Evolutionary conservation across 495 filamentous ascomycete species (phyloP).

Genomic region (Penicillium robsamsonii): DNA sequence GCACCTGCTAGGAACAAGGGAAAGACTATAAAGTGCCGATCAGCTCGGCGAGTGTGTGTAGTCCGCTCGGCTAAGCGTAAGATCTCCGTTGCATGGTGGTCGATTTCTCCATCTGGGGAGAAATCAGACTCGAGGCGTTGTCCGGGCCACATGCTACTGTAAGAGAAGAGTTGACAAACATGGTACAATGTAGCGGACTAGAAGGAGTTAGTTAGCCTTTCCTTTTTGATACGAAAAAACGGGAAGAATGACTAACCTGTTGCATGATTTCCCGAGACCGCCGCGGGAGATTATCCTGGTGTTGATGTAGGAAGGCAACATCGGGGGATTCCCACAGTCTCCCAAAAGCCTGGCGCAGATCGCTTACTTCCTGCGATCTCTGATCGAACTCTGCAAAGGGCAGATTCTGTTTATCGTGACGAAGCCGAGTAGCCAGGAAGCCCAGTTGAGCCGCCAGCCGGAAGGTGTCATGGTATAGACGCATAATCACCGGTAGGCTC

Average conservation of each 20-base stretch:
- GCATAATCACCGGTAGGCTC: slow-evolving; percentile 41
- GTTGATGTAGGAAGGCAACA: slow-evolving; percentile 33
- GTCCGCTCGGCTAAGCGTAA: slow-evolving; percentile 41
- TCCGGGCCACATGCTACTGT: slow-evolving; percentile 49
- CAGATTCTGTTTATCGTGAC: slow-evolving; percentile 24
- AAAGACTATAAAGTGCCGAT: slow-evolving; percentile 52
- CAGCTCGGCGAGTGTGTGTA: slow-evolving; percentile 28
- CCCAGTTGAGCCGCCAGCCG: slow-evolving; percentile 42
- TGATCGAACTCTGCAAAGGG: slow-evolving; percentile 19
- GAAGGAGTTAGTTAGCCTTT: slow-evolving; percentile 6
- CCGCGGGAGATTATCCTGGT: slow-evolving; percentile 39
- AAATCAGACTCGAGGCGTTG: slow-evolving; percentile 41
- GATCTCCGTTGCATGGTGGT: slow-evolving; percentile 44
- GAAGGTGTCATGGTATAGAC: slow-evolving; percentile 45
- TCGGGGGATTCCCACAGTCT: slow-evolving; percentile 43
- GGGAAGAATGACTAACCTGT: slow-evolving; percentile 37
- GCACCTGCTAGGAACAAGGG: slow-evolving; percentile 58
- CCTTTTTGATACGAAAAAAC: not conserved
- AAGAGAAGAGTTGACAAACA: slow-evolving; percentile 49
- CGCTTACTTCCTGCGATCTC: slow-evolving; percentile 25
- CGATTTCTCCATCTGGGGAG: slow-evolving; percentile 38
- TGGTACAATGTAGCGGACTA: slow-evolving; percentile 50
- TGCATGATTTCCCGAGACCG: slow-evolving; percentile 45
- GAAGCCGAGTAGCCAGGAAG: slow-evolving; percentile 39
- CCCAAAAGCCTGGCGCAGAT: slow-evolving; percentile 39